Evolutionary conservation across 2,329 filamentous ascomycete species (phyloP).

Genomic region (Ophiostoma sp.): DNA sequence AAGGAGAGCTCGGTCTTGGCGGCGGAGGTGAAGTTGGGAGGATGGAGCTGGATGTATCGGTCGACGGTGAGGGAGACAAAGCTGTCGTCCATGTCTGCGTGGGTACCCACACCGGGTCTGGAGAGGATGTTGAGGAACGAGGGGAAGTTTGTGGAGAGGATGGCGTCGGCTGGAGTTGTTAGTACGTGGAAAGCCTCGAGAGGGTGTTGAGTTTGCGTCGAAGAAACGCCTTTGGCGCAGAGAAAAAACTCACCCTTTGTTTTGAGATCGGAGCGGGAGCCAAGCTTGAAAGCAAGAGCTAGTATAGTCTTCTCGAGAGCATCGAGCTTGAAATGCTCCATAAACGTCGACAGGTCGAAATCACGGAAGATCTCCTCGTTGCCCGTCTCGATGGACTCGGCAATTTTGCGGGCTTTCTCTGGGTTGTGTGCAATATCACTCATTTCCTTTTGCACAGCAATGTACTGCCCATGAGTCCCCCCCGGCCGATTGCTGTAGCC

Average conservation of each 20-base stretch:
- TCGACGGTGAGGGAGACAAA: constrained; percentile 82
- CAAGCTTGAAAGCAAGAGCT: constrained; percentile 82
- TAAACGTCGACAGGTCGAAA: constrained; percentile 92
- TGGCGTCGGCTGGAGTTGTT: constrained; percentile 70
- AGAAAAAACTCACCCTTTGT: constrained; percentile 70
- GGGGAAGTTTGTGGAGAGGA: constrained; percentile 76
- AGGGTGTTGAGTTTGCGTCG: no score
- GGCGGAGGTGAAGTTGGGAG: constrained; percentile 78
- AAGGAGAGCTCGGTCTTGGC: constrained; percentile 68
- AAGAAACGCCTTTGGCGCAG: no score
- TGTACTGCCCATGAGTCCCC: constrained; percentile 78
- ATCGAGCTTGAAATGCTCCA: constrained; percentile 95
- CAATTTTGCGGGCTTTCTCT: constrained; percentile 85
- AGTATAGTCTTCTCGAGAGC: constrained; percentile 83
- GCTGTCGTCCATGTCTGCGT: constrained; percentile 64
- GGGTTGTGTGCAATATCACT: constrained; percentile 78
- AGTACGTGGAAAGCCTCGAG: no score
- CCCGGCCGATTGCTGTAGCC: constrained; percentile 70
- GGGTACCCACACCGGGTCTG: constrained; percentile 60
- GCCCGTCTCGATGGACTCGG: constrained; percentile 85
- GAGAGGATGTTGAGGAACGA: constrained; percentile 77
- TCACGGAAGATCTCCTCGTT: constrained; percentile 94
- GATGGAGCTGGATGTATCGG: constrained; percentile 82
- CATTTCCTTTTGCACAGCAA: constrained; percentile 79
- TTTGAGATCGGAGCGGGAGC: constrained; percentile 77